These are phyloP conservation scores for Debaryomyces tyrocola DNA, from an alignment of 805 yeast species.

Conservation along the genomic window DNA sequence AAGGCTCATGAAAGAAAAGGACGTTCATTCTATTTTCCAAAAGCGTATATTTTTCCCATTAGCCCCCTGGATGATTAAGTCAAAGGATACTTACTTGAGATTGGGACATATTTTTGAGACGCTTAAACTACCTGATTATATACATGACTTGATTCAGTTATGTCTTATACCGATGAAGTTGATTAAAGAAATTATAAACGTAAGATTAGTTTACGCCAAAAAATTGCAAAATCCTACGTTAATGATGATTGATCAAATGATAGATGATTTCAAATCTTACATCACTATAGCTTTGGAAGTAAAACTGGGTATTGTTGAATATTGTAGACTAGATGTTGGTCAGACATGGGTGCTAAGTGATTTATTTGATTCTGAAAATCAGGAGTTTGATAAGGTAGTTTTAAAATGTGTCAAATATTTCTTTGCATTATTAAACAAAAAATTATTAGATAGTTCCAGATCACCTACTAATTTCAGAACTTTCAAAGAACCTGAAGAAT, in stretches of 20 bases:
- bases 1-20: constrained; percentile 75
- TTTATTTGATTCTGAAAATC: constrained; percentile 53
- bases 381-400: constrained; percentile 61
- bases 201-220: constrained; percentile 74
- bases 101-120: constrained; percentile 62
- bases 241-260: constrained; percentile 94
- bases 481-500: constrained; percentile 87
- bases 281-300: constrained; percentile 73
- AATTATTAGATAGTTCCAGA: constrained; percentile 74
- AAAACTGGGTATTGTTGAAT: constrained; percentile 63
- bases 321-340: constrained; percentile 51
- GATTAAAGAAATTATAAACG: constrained; percentile 73
- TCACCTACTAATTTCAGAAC: constrained; percentile 67
- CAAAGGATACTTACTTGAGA: constrained; percentile 67
- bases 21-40: constrained; percentile 68
- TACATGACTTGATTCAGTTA: constrained; percentile 62
- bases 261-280: constrained; percentile 79
- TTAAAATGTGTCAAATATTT: constrained; percentile 73
- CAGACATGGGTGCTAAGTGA: constrained; percentile 73
- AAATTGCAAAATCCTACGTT: constrained; percentile 82
- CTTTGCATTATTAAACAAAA: constrained; percentile 68
- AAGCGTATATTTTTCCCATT: constrained; percentile 66
- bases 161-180: constrained; percentile 76
- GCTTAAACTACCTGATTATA: constrained; percentile 71
- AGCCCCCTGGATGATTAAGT: constrained; percentile 80